Evolutionary conservation across 2,329 filamentous ascomycete genomes (phyloP).

Genomic region (Colletotrichum liaoningense): DNA sequence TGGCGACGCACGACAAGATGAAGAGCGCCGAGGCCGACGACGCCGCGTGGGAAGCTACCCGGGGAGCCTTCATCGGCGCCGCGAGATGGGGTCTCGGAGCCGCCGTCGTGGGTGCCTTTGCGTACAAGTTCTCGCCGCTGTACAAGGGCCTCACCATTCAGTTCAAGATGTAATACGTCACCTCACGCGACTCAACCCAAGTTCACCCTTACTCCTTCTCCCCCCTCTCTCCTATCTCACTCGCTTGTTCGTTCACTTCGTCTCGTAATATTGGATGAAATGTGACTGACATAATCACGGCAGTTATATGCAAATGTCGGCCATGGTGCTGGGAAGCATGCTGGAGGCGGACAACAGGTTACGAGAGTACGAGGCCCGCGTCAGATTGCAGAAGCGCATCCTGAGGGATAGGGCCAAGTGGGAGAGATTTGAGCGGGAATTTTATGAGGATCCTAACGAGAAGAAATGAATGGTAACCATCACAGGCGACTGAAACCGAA

Average conservation of each 20-base stretch:
- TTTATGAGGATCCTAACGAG: constrained; percentile 54
- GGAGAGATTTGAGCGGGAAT: constrained; percentile 74
- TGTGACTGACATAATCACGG: neutral
- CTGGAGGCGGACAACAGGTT: constrained; percentile 79
- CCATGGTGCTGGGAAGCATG: constrained; percentile 83
- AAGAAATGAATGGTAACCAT: constrained; percentile 28
- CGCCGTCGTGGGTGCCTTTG: constrained; percentile 70
- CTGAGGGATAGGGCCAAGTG: constrained; percentile 75
- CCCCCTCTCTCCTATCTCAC: too few species aligned
- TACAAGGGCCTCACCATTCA: constrained; percentile 80
- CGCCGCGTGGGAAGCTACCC: constrained; percentile 78
- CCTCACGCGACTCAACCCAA: neutral
- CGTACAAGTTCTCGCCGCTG: constrained; percentile 74
- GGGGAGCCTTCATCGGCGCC: constrained; percentile 75
- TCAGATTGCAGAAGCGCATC: constrained; percentile 74
- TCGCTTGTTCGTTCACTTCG: neutral
- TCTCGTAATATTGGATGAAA: neutral
- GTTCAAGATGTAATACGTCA: constrained; percentile 76
- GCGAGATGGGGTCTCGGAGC: constrained; percentile 79
- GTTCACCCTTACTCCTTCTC: neutral
- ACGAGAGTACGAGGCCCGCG: constrained; percentile 72
- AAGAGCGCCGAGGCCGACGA: constrained; percentile 74
- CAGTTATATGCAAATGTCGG: constrained; percentile 87
- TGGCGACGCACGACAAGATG: constrained; percentile 67
- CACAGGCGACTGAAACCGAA: neutral